Conservation (phyloP, 441 rosid species). For the Melastoma candidum region DNA sequence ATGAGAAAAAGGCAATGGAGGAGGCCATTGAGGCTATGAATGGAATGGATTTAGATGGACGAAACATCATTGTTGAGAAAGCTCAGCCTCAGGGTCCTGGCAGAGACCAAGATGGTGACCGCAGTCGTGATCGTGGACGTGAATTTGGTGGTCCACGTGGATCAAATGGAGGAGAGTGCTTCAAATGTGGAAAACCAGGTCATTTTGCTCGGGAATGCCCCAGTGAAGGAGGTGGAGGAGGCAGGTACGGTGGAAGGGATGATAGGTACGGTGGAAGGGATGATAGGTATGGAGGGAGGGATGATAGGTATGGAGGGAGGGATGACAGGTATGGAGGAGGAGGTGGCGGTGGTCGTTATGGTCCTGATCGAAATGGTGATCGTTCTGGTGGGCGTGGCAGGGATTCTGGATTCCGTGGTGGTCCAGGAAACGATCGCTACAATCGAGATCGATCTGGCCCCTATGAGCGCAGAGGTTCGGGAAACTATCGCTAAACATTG, state of each 20-base stretch:
- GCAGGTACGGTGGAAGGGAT: constrained; percentile 51
- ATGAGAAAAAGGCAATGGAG: not conserved
- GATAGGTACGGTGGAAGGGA: constrained; percentile 38
- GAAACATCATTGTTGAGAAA: constrained; percentile 10
- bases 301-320: no score
- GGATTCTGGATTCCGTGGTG: constrained; percentile 67
- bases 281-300: constrained; percentile 26
- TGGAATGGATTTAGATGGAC: not conserved
- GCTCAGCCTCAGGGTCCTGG: constrained; percentile 1
- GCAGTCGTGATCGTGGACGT: not conserved
- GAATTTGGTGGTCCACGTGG: constrained; percentile 44
- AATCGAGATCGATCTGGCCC: constrained; percentile 78
- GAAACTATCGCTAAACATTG: constrained; percentile 24
- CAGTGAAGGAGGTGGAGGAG: constrained; percentile 43
- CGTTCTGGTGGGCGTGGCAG: constrained; percentile 61
- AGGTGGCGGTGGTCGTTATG: constrained; percentile 54
- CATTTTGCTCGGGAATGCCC: constrained; percentile 96
- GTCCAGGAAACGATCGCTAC: constrained; percentile 58
- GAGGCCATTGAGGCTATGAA: constrained; percentile 4
- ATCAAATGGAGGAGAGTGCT: constrained; percentile 71
- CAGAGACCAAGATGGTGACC: not conserved
- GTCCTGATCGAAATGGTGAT: constrained; percentile 80
- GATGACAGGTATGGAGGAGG: constrained; percentile 18
- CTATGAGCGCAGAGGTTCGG: constrained; percentile 68
- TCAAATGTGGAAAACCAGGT: constrained; percentile 89